Conservation (phyloP, 176 grass and related monocot species). For the Guadua angustifolia region DNA sequence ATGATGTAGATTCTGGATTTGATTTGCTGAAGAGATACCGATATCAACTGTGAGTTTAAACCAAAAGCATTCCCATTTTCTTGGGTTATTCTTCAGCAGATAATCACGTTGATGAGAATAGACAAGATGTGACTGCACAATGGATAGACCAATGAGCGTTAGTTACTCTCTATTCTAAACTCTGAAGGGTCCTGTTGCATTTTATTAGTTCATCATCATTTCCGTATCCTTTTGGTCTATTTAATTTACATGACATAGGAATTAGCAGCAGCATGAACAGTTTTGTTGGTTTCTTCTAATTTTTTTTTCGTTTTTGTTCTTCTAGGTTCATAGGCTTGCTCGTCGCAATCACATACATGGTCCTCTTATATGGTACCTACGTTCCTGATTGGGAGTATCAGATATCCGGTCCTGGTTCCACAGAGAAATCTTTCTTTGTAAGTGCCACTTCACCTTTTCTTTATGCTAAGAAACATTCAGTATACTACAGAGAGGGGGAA, state of each 20-base stretch:
- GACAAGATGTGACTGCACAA: background rate
- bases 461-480: background rate
- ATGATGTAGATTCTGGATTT: conserved; percentile 51
- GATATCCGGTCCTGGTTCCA: conserved; percentile 51
- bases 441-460: conserved; percentile 35
- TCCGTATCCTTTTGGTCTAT: background rate
- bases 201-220: background rate
- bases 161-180: background rate
- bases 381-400: conserved; percentile 76
- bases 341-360: conserved; percentile 60
- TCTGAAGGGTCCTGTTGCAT: background rate
- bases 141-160: background rate
- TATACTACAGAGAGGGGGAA: background rate
- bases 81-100: background rate
- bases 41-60: conserved; percentile 64
- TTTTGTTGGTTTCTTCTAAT: background rate
- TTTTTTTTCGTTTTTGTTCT: background rate
- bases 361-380: conserved; percentile 67
- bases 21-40: conserved; percentile 68
- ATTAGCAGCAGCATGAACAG: background rate
- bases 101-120: conserved; percentile 5
- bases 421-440: conserved; percentile 53
- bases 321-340: conserved; percentile 56
- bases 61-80: conserved; percentile 1
- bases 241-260: background rate